These are phyloP conservation scores for Fraxinus sp. DNA, from an alignment of 305 asterid species.

Conservation along the genomic window DNA sequence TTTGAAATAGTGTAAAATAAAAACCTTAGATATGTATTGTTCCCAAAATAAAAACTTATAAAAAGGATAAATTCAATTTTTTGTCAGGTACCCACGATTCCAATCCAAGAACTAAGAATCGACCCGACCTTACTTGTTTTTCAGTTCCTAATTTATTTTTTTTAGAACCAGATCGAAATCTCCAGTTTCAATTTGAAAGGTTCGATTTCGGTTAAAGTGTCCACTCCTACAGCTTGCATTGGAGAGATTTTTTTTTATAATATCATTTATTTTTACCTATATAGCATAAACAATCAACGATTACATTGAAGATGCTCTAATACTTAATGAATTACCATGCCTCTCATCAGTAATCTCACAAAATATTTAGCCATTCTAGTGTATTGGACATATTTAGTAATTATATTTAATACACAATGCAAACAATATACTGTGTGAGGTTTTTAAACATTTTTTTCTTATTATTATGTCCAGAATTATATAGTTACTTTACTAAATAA, in stretches of 20 bases:
- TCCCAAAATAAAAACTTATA: too few relatives aligned
- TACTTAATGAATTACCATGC: background rate
- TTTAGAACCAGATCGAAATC: background rate
- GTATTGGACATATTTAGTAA: too few relatives aligned
- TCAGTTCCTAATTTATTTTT: background rate
- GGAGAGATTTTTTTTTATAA: background rate
- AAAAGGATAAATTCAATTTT: background rate
- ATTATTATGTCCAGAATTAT: too few relatives aligned
- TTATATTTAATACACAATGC: too few relatives aligned
- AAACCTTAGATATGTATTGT: too few relatives aligned
- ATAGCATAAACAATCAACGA: background rate
- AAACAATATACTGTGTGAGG: too few relatives aligned
- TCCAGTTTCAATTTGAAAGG: background rate
- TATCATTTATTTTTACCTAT: background rate
- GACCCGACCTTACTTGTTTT: too few relatives aligned
- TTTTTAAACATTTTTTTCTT: too few relatives aligned
- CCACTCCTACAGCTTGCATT: background rate
- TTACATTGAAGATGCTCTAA: background rate
- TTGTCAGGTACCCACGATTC: too few relatives aligned
- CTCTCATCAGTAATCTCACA: background rate
- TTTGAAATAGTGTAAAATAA: too few relatives aligned
- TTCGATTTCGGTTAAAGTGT: background rate
- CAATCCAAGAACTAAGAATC: background rate
- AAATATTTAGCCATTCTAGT: background rate
- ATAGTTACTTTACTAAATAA: too few relatives aligned